phyloP scores from a whole-genome alignment of 106 monocot genomes.

The Platanthera guangdongensis region DNA sequence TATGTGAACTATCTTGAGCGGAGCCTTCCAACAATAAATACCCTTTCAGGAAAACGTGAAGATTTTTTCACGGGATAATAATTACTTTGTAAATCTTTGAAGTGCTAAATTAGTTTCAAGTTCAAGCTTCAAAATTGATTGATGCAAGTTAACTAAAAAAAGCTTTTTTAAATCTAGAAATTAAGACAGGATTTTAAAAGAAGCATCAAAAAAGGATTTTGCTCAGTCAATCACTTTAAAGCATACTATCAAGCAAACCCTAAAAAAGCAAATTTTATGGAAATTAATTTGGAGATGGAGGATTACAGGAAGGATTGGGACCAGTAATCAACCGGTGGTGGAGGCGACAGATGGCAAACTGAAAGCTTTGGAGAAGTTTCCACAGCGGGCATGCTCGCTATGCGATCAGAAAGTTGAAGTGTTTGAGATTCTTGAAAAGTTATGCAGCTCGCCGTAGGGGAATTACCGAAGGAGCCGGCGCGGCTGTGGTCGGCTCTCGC shows the following conservation, averaged over 20 bases:
- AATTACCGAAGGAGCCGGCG: background rate
- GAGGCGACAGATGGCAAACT: background rate
- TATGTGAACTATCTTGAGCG: too few species aligned
- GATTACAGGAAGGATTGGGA: slow-evolving; percentile 1
- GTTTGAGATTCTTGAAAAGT: background rate
- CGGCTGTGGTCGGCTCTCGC: background rate
- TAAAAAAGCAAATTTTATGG: background rate
- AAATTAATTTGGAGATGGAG: background rate
- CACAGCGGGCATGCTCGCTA: background rate
- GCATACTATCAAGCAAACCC: background rate
- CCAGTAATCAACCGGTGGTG: background rate
- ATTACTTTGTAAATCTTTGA: too few species aligned
- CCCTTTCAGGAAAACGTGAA: too few species aligned
- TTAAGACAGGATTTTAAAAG: too few species aligned
- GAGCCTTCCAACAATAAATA: too few species aligned
- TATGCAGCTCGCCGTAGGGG: background rate
- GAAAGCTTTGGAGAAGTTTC: background rate
- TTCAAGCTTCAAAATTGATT: too few species aligned
- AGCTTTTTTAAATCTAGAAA: too few species aligned
- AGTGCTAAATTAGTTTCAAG: too few species aligned
- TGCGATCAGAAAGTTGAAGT: background rate
- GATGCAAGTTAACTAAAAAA: too few species aligned
- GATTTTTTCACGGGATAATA: too few species aligned
- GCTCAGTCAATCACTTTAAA: background rate
- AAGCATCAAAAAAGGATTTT: too few species aligned